Evolutionary conservation across 345 rosid species (phyloP).

Genomic region (Adansonia digitata): DNA sequence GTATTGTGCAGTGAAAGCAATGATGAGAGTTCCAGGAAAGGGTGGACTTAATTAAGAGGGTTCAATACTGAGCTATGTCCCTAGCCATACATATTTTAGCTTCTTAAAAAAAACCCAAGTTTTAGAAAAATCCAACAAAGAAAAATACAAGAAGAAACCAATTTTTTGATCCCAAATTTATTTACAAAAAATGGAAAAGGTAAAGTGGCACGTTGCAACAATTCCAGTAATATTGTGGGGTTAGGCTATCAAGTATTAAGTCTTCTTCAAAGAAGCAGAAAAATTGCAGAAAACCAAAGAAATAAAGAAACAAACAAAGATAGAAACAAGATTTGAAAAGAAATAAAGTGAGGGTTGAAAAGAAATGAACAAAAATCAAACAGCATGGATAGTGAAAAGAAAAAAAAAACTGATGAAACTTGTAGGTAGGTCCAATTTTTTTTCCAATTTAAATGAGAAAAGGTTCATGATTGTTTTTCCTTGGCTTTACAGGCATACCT

Average conservation of each 20-base stretch:
- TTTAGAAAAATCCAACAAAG: constrained; percentile 22
- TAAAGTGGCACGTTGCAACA: constrained; percentile 6
- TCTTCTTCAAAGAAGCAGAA: constrained; percentile 12
- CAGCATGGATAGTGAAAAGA: constrained; percentile 8
- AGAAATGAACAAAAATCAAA: constrained; percentile 21
- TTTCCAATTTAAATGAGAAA: constrained; percentile 20
- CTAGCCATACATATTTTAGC: constrained; percentile 20
- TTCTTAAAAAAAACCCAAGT: background rate
- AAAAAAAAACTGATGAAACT: background rate
- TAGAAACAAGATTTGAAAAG: constrained; percentile 27
- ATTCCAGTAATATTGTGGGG: constrained; percentile 16
- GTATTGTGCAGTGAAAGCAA: constrained; percentile 45
- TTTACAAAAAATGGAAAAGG: background rate
- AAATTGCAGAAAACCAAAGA: constrained; percentile 9
- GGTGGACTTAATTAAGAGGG: constrained; percentile 23
- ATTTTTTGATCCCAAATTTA: constrained; percentile 11
- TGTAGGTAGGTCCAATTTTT: constrained; percentile 10
- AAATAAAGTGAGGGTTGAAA: constrained; percentile 19
- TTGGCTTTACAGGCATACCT: constrained; percentile 74
- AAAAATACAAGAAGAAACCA: constrained; percentile 18
- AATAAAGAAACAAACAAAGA: constrained; percentile 10
- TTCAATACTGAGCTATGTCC: constrained; percentile 23
- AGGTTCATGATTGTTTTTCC: constrained; percentile 32
- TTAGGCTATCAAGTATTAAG: constrained; percentile 21
- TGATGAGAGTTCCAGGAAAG: constrained; percentile 45